A percentile compares a stretch with the other conserved stretches of the same genome.
phyloP scores from a whole-genome alignment of 768 basidiomycete genomes.

The Inosperma sp. region DNA sequence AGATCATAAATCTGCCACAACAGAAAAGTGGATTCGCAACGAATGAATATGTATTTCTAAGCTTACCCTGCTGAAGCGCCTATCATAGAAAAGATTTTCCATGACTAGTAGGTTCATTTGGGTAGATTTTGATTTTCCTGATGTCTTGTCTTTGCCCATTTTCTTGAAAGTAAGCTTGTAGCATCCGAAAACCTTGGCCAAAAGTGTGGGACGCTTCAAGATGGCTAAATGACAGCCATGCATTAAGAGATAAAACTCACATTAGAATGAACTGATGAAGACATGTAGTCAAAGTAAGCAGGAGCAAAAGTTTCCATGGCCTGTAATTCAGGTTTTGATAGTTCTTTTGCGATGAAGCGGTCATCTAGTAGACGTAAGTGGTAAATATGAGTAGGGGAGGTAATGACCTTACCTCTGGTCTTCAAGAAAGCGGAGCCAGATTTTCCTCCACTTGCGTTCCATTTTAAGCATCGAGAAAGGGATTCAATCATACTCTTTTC shows the following conservation, averaged over 20 bases:
- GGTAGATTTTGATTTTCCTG: slow-evolving; percentile 68
- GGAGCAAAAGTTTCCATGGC: slow-evolving; percentile 97
- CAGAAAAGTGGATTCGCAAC: slow-evolving; percentile 30
- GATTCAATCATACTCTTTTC: slow-evolving; percentile 94
- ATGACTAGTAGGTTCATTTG: slow-evolving; percentile 96
- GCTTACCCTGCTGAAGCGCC: slow-evolving; percentile 82
- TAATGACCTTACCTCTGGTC: slow-evolving; percentile 63
- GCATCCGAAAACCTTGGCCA: slow-evolving; percentile 96
- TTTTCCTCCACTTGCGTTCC: slow-evolving; percentile 94
- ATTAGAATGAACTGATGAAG: slow-evolving; percentile 81
- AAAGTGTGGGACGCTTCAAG: slow-evolving; percentile 78
- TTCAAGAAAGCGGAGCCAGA: slow-evolving; percentile 96
- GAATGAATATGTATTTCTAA: slow-evolving; percentile 1
- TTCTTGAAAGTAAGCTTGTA: slow-evolving; percentile 92
- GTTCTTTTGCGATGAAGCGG: slow-evolving; percentile 97
- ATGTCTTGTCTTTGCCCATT: slow-evolving; percentile 61
- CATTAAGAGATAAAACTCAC: slow-evolving; percentile 40
- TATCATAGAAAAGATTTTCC: slow-evolving; percentile 96
- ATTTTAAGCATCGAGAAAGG: slow-evolving; percentile 89
- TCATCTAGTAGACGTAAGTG: slow-evolving; percentile 57
- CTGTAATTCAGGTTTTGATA: slow-evolving; percentile 86
- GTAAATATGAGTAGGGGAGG: neutral
- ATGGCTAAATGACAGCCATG: slow-evolving; percentile 9
- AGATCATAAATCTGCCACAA: slow-evolving; percentile 82
- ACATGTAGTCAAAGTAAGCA: slow-evolving; percentile 97